phyloP scores from a whole-genome alignment of 495 filamentous ascomycete species.

The Terfezia claveryi region DNA sequence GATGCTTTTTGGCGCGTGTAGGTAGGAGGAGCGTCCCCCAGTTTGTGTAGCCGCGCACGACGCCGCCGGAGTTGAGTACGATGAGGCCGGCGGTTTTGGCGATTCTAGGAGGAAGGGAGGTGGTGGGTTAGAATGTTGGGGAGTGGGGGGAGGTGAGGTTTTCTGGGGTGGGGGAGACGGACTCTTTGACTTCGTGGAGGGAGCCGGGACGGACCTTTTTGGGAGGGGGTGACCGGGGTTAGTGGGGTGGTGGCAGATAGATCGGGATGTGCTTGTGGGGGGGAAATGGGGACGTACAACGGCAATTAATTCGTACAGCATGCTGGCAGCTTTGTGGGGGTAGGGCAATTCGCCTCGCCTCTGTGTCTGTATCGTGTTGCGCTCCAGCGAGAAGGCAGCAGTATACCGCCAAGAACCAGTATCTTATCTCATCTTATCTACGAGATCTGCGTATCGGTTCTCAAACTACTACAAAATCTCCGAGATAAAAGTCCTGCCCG shows the following conservation, averaged over 20 bases:
- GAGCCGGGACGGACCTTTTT: not conserved
- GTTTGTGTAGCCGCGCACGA: slow-evolving; percentile 78
- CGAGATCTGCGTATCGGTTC: too few relatives aligned
- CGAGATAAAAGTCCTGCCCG: too few relatives aligned
- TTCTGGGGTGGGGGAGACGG: not conserved
- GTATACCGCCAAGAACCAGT: too few relatives aligned
- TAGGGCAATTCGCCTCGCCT: too few relatives aligned
- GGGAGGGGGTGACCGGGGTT: too few relatives aligned
- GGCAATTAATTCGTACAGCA: slow-evolving; percentile 96
- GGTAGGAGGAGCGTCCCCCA: slow-evolving; percentile 84
- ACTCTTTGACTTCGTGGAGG: not conserved
- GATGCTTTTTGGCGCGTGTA: slow-evolving; percentile 47
- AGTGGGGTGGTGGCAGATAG: not conserved
- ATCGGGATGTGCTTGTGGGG: not conserved
- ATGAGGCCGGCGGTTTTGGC: slow-evolving; percentile 64
- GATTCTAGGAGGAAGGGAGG: slow-evolving; percentile 28
- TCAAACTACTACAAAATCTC: too few relatives aligned
- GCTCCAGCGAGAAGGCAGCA: too few relatives aligned
- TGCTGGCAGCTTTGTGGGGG: slow-evolving; percentile 21
- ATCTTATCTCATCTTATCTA: too few relatives aligned
- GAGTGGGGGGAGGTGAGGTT: not conserved
- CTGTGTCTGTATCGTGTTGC: too few relatives aligned
- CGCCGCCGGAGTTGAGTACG: slow-evolving; percentile 65
- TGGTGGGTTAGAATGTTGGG: too few relatives aligned
- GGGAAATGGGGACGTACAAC: slow-evolving; percentile 38